These are phyloP conservation scores for Williopsis jadinii DNA, from an alignment of 1,139 yeast genomes.

Conservation along the genomic window DNA sequence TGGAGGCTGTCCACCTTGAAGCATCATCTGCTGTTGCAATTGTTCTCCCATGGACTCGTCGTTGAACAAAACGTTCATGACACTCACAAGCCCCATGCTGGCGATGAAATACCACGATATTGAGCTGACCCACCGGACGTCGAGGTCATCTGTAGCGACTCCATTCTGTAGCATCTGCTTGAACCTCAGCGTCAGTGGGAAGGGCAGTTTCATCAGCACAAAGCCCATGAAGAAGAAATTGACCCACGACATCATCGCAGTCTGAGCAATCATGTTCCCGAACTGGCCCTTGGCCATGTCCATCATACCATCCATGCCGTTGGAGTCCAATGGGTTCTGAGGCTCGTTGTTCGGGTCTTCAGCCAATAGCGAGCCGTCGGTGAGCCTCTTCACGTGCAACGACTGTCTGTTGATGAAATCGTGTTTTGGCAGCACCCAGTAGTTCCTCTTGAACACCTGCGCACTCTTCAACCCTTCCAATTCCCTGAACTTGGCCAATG, in stretches of 20 bases:
- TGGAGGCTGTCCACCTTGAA: conserved; percentile 6
- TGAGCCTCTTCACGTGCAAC: conserved; percentile 38
- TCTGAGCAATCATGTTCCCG: conserved; percentile 84
- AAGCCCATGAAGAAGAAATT: conserved; percentile 91
- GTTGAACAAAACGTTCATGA: conserved; percentile 66
- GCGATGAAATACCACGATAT: conserved; percentile 97
- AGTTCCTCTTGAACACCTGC: conserved; percentile 42
- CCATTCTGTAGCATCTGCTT: conserved; percentile 91
- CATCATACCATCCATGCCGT: conserved; percentile 55
- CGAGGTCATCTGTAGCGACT: conserved; percentile 75
- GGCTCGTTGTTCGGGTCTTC: conserved; percentile 32
- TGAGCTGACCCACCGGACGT: conserved; percentile 90
- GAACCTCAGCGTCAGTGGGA: conserved; percentile 82
- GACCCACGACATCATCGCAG: conserved; percentile 94
- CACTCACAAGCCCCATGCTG: conserved; percentile 76
- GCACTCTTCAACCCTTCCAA: conserved; percentile 50
- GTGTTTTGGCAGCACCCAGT: conserved; percentile 35
- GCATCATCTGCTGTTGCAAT: conserved; percentile 25
- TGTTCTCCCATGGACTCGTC: conserved; percentile 36
- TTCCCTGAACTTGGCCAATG: conserved; percentile 52
- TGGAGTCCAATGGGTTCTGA: conserved; percentile 66
- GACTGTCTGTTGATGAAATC: conserved; percentile 46
- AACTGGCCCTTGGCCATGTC: conserved; percentile 75
- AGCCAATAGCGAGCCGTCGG: conserved; percentile 42
- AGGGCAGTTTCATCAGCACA: conserved; percentile 72